phyloP scores from a whole-genome alignment of 495 filamentous ascomycete genomes.

The Trichoderma orchidacearum region DNA sequence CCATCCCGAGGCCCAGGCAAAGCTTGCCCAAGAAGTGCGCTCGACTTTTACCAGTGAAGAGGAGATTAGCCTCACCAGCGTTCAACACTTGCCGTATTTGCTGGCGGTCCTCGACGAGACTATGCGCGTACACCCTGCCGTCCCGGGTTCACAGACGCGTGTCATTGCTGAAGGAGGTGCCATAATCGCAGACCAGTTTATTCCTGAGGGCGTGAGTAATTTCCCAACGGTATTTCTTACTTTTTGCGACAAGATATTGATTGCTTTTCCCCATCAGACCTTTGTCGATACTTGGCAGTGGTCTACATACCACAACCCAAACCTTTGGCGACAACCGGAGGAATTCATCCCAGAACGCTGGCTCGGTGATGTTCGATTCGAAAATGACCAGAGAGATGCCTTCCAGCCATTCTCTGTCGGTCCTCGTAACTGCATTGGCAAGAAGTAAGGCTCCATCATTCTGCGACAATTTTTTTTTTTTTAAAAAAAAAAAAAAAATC shows the following conservation, averaged over 20 bases:
- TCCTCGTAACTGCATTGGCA: slow-evolving; percentile 41
- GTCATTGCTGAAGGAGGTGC: slow-evolving; percentile 27
- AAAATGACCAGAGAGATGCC: slow-evolving; percentile 28
- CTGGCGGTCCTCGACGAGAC: slow-evolving; percentile 42
- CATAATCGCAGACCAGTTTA: slow-evolving; percentile 26
- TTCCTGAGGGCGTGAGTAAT: slow-evolving; percentile 23
- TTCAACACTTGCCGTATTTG: slow-evolving; percentile 35
- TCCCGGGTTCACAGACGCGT: slow-evolving; percentile 30
- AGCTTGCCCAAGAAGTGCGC: slow-evolving; percentile 35
- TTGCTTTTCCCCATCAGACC: too few species aligned
- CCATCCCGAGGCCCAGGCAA: slow-evolving; percentile 21
- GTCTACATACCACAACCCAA: slow-evolving; percentile 24
- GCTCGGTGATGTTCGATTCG: slow-evolving; percentile 19
- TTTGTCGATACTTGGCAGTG: slow-evolving; percentile 33
- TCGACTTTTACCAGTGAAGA: slow-evolving; percentile 22
- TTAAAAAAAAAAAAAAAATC: neutral
- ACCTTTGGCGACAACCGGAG: slow-evolving; percentile 32
- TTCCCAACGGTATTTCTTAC: neutral
- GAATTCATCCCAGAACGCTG: slow-evolving; percentile 40
- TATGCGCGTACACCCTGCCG: slow-evolving; percentile 42
- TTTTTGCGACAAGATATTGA: too few species aligned
- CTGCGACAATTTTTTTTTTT: too few species aligned
- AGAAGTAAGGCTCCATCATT: slow-evolving; percentile 26
- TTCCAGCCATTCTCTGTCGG: slow-evolving; percentile 40
- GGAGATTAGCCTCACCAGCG: slow-evolving; percentile 33